Evolutionary conservation across 1,284 basidiomycete genomes (phyloP).

Genomic region (Boletus austroedulis): DNA sequence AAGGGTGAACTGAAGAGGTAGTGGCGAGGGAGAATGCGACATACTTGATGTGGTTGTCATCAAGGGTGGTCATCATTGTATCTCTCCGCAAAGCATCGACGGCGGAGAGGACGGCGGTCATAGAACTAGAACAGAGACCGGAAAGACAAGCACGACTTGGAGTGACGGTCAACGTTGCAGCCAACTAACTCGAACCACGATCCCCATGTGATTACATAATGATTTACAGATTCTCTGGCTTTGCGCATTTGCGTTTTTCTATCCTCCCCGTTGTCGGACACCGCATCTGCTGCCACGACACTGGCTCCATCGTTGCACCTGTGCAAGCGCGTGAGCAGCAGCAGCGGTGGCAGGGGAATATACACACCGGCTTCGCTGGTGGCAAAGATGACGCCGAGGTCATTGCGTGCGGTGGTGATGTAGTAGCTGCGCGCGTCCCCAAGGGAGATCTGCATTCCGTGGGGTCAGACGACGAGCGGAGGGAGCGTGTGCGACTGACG

Average conservation of each 20-base stretch:
- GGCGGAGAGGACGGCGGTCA: slow-evolving; percentile 65
- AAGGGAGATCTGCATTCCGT: slow-evolving; percentile 68
- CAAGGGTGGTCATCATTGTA: slow-evolving; percentile 52
- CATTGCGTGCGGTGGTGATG: slow-evolving; percentile 90
- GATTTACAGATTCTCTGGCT: slow-evolving; percentile 63
- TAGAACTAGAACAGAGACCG: slow-evolving; percentile 36
- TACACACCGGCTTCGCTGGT: slow-evolving; percentile 73
- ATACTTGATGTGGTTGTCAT: slow-evolving; percentile 64
- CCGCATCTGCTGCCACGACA: slow-evolving; percentile 91
- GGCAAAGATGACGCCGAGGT: slow-evolving; percentile 89
- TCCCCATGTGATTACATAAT: slow-evolving; percentile 26
- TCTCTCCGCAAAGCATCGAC: slow-evolving; percentile 58
- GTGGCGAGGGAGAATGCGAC: slow-evolving; percentile 13
- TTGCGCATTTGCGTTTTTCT: slow-evolving; percentile 88
- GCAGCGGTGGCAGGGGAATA: background rate
- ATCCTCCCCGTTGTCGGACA: slow-evolving; percentile 78
- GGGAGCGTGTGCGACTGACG: slow-evolving; percentile 50
- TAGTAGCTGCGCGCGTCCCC: slow-evolving; percentile 95
- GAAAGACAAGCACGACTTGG: slow-evolving; percentile 12
- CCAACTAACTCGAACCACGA: slow-evolving; percentile 13
- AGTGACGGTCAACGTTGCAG: slow-evolving; percentile 20
- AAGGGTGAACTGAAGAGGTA: slow-evolving; percentile 13
- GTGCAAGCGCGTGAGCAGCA: slow-evolving; percentile 6
- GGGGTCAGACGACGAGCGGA: slow-evolving; percentile 3
- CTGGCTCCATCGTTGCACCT: slow-evolving; percentile 79